Base-by-base conservation (phyloP, 75 land plant genomes). In the Pseudotsuga menziesii region DNA sequence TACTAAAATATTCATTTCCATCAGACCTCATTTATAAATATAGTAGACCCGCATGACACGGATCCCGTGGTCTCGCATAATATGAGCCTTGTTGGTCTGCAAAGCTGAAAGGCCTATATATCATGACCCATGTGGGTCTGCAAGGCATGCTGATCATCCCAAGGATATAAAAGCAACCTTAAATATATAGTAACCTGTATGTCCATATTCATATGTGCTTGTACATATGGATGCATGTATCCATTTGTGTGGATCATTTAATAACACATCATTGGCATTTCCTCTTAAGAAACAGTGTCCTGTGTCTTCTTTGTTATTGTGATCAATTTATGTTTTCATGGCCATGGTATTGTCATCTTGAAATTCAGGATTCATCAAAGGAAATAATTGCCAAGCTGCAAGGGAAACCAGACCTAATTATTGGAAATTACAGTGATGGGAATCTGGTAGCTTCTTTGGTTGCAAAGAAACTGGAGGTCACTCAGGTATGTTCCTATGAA, bases 41-140 rank as follows among this genome's bases (percentile, higher is more conserved):
- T 80, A 92, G 12, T 76, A 48, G 98, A 23, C 84, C 89, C 14
- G 91, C 98, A 13, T 92, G 90, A 70, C 79, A 41, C 32, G 87
- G 84, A 6, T 82, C 83, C 25, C 76, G 70, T 23, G 93, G 86
- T 13, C 63, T 61, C 12, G 78, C 93, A 17, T 78, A 75, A 12
- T 83, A 85, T 35, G 93, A 95, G 95, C 81, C 93, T 44, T 94
- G 93, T 20, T 87, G 98, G 6, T 94, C 93, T 70, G 95, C 54
- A 48, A 48, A 48, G 54, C 54, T 9, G 11, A 48, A 48, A 48
- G 11, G 54, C 54, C 11, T 48, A 48, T 9, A 48, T 48, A 48
- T 12, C 54, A 11, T 48, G 12, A 48, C 11, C 12, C 11, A 48
- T 48, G 54, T 48, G 54, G 52, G 11, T 48, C 54, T 48, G 54